A percentile compares a stretch with the other conserved stretches of the same genome.
phyloP scores from a whole-genome alignment of 208 protist genomes.

The Porcisia deanei region DNA sequence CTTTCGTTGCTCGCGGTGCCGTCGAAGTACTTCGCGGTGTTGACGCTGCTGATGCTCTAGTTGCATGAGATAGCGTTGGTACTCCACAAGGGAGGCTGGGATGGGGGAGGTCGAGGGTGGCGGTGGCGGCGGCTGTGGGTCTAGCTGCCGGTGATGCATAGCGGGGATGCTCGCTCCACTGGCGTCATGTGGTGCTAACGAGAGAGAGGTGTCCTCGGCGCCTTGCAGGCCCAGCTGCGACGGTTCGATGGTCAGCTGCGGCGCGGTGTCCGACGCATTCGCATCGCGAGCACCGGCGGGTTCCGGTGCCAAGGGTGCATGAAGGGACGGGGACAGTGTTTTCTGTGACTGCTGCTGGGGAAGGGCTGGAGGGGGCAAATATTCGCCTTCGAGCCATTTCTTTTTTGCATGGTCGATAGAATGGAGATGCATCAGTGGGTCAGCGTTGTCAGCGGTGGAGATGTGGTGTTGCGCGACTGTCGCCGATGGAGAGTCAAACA shows the following conservation, averaged over 20 bases:
- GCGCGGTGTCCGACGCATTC: background rate
- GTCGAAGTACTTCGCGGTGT: constrained; percentile 42
- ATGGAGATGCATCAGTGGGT: background rate
- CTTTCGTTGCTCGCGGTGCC: constrained; percentile 20
- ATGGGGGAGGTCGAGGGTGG: constrained; percentile 32
- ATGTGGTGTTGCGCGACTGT: background rate
- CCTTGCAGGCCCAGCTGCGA: background rate
- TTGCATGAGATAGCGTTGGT: constrained; percentile 34
- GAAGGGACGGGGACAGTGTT: background rate
- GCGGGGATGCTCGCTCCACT: background rate
- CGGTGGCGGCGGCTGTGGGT: constrained; percentile 17
- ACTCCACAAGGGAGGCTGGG: constrained; percentile 30
- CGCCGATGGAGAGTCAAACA: background rate
- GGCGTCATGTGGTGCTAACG: background rate
- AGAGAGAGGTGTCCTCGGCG: background rate
- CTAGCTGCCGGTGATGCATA: background rate
- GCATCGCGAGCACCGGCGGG: background rate
- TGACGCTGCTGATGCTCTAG: constrained; percentile 45
- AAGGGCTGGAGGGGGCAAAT: background rate
- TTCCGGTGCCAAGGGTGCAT: background rate
- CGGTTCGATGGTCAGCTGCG: background rate
- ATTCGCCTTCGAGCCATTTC: background rate
- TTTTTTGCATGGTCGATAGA: constrained; percentile 8
- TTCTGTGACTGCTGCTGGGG: constrained; percentile 6
- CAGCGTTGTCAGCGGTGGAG: background rate